A percentile compares a stretch with the other conserved stretches of the same genome.
Conservation (phyloP, 805 yeast species). For the Lipomyces yamanashiensis region DNA sequence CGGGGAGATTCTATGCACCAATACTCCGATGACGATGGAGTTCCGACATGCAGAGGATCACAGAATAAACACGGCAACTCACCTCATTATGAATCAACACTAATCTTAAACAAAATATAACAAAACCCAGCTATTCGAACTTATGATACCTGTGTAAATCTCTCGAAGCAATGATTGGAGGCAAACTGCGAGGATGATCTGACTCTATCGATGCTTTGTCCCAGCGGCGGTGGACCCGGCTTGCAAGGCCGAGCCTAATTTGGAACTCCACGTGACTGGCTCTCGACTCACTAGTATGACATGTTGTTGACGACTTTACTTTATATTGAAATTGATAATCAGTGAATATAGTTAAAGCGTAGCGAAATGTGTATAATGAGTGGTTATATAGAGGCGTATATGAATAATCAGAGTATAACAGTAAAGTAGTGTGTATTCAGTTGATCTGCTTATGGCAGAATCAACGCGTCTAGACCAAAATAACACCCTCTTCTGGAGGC, state of each 20-base stretch:
- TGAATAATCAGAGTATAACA: neutral
- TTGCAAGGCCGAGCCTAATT: neutral
- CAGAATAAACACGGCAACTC: neutral
- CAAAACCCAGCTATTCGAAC: neutral
- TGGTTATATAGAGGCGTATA: too few relatives aligned
- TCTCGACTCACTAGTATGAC: neutral
- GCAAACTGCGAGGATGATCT: neutral
- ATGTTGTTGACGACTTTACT: neutral
- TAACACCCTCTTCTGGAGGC: slow-evolving; percentile 46
- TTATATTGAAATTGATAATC: too few relatives aligned
- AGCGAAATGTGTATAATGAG: too few relatives aligned
- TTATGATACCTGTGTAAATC: neutral
- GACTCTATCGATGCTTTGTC: neutral
- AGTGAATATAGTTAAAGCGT: too few relatives aligned
- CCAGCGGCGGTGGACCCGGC: neutral
- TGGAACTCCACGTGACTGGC: neutral
- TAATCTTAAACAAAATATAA: too few relatives aligned
- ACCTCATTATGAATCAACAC: slow-evolving; percentile 6
- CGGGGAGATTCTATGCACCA: neutral
- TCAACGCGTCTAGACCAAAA: slow-evolving; percentile 13
- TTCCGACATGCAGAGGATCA: neutral
- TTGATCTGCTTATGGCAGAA: neutral
- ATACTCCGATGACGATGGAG: neutral
- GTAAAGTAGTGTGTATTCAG: neutral
- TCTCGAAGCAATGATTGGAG: neutral